Conservation (phyloP, 495 filamentous ascomycete genomes). For the Neurospora sp. region DNA sequence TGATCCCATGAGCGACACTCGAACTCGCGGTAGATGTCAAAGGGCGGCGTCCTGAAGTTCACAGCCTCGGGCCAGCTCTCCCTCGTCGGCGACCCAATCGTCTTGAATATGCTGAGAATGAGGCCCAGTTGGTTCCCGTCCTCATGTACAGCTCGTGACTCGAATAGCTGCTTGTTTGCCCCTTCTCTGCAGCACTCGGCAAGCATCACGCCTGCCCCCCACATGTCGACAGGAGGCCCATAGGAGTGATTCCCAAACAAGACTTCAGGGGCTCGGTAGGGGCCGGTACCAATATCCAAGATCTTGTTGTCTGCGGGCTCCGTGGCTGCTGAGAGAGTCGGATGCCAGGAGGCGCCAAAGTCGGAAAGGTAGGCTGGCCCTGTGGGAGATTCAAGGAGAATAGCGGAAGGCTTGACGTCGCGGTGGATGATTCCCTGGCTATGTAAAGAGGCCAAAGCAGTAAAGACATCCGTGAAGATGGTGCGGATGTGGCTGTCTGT, state of each 20-base stretch:
- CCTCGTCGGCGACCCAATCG: slow-evolving; percentile 70
- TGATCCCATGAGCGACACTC: slow-evolving; percentile 17
- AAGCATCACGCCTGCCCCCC: slow-evolving; percentile 78
- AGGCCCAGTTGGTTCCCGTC: slow-evolving; percentile 87
- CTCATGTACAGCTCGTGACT: slow-evolving; percentile 56
- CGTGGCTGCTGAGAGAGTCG: slow-evolving; percentile 40
- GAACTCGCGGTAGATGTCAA: slow-evolving; percentile 43
- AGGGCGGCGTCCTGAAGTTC: slow-evolving; percentile 39
- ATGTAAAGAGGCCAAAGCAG: slow-evolving; percentile 64
- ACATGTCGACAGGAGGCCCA: slow-evolving; percentile 64
- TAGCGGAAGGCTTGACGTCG: slow-evolving; percentile 87
- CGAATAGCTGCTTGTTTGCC: slow-evolving; percentile 55
- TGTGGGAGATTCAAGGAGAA: slow-evolving; percentile 57
- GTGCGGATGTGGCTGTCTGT: slow-evolving; percentile 31
- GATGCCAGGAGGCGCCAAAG: slow-evolving; percentile 85
- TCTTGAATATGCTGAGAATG: slow-evolving; percentile 82
- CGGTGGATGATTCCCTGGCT: slow-evolving; percentile 70
- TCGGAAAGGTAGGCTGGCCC: slow-evolving; percentile 73
- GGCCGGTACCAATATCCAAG: slow-evolving; percentile 85
- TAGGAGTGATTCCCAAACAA: slow-evolving; percentile 78
- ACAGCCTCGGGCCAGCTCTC: slow-evolving; percentile 62
- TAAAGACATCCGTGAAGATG: slow-evolving; percentile 58
- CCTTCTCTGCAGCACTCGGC: slow-evolving; percentile 52
- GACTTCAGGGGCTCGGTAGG: slow-evolving; percentile 82
- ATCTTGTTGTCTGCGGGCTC: slow-evolving; percentile 66